Conservation (phyloP, 306 rosid species). For the Gillenia trifoliata region DNA sequence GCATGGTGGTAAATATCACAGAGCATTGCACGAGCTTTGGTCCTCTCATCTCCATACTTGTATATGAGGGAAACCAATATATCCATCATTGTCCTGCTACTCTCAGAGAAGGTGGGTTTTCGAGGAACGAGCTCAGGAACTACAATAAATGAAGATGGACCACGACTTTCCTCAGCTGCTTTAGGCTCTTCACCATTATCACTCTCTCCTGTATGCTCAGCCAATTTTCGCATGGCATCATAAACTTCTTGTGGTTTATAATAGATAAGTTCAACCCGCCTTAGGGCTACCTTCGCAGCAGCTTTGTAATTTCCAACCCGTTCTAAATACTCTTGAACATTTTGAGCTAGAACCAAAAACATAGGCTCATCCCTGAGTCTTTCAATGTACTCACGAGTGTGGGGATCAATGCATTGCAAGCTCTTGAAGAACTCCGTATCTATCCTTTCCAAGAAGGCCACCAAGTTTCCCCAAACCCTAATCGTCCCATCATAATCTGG, state of each 20-base stretch:
- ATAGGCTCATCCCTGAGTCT: slow-evolving; percentile 86
- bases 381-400: slow-evolving; percentile 93
- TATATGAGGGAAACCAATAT: slow-evolving; percentile 69
- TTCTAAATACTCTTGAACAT: slow-evolving; percentile 89
- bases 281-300: slow-evolving; percentile 76
- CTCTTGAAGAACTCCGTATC: slow-evolving; percentile 90
- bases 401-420: slow-evolving; percentile 96
- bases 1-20: slow-evolving; percentile 98
- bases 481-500: slow-evolving; percentile 65
- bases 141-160: slow-evolving; percentile 72
- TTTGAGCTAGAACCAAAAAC: slow-evolving; percentile 85
- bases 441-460: slow-evolving; percentile 75
- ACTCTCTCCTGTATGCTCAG: slow-evolving; percentile 53
- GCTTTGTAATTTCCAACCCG: slow-evolving; percentile 58
- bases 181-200: slow-evolving; percentile 49
- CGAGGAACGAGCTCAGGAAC: slow-evolving; percentile 80
- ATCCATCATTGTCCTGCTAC: slow-evolving; percentile 81
- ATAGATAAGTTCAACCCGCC: slow-evolving; percentile 79
- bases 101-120: slow-evolving; percentile 78
- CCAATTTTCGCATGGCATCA: slow-evolving; percentile 88
- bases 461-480: slow-evolving; percentile 90
- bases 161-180: slow-evolving; percentile 55
- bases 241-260: slow-evolving; percentile 96
- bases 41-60: slow-evolving; percentile 85
- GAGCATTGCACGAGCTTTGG: slow-evolving; percentile 95